Base-by-base conservation (phyloP, 2,329 filamentous ascomycete genomes). In the Didymellaceae sp. region DNA sequence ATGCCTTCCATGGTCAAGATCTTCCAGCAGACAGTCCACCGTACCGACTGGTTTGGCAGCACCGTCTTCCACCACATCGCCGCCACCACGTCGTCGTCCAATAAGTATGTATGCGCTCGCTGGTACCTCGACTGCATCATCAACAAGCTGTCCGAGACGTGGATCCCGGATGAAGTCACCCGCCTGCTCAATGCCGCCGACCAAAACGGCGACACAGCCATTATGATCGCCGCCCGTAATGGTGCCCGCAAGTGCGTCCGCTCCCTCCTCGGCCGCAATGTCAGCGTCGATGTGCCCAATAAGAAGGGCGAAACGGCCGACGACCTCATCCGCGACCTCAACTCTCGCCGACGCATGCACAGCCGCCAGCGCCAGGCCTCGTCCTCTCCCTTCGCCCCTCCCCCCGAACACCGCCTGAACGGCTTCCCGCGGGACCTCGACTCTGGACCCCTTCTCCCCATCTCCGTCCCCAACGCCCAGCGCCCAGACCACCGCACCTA, bases 51-150 rank as follows among this genome's bases (percentile, higher is more conserved):
- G 72, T 87, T 87, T 41, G 89, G 90, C 10, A 89, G 88, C 54
- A 97, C 91, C 0, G 90, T 96, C 42, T 93, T 99, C 65, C 94
- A 97, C 68, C 93, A 97, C 71, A 92, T 96, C 33, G 90, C 92
- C 14, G 88, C 89, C 44, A 93, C 93, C 63, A 96, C 93, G 49
- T 86, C 87, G 62, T 90, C 88, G 43, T 88, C 91, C 41, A 89
- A 89, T 54, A 96, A 93, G 73, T 91, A 92, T 68, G 87, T 89
- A 17, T 95, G 90, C 66, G 91, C 92, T 24, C 84, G 91, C 25
- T 97, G 97, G 72, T 99, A 99, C 74, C 83, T 96, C 24, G 93
- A 97, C 72, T 88, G 88, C 58, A 87, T 97, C 55, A 80, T 97
- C 46, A 93, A 95, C 73, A 91, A 88, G 71, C 83, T 99, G 53